These are phyloP conservation scores for Colletotrichum chrysophilum DNA, from an alignment of 2,329 filamentous ascomycete genomes.

Conservation along the genomic window DNA sequence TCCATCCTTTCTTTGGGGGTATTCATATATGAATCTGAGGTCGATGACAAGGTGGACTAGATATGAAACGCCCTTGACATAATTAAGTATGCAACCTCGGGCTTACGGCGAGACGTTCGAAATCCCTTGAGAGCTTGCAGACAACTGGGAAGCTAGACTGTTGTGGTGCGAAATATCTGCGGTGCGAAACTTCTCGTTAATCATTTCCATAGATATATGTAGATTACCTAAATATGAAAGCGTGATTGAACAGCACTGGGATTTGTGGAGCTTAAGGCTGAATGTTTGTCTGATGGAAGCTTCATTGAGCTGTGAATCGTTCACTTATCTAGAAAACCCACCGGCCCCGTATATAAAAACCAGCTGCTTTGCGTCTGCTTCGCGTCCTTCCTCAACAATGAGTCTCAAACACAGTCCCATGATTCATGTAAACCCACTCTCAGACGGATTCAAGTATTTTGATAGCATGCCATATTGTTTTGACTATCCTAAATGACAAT, in stretches of 20 bases:
- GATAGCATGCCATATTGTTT: rapidly evolving
- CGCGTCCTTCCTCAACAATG: not conserved
- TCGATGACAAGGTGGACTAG: not conserved
- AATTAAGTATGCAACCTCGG: rapidly evolving
- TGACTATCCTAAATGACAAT: not conserved
- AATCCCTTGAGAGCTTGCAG: not conserved
- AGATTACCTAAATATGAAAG: not conserved
- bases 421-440: rapidly evolving
- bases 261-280: not conserved
- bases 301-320: not conserved
- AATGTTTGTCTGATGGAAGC: rapidly evolving
- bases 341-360: rapidly evolving
- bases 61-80: not conserved
- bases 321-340: rapidly evolving
- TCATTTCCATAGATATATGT: not conserved
- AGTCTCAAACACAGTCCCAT: not conserved
- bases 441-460: not conserved
- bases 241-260: not conserved
- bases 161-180: no score
- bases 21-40: not conserved
- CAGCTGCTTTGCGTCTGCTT: not conserved
- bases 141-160: not conserved
- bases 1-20: not conserved
- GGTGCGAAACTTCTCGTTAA: not conserved
- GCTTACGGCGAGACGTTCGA: rapidly evolving